Percentiles rank a stretch among this genome's conserved stretches.
Evolutionary conservation across 371 early-diverging fungal genomes (phyloP).

Genomic region (Apophysomyces elegans): DNA sequence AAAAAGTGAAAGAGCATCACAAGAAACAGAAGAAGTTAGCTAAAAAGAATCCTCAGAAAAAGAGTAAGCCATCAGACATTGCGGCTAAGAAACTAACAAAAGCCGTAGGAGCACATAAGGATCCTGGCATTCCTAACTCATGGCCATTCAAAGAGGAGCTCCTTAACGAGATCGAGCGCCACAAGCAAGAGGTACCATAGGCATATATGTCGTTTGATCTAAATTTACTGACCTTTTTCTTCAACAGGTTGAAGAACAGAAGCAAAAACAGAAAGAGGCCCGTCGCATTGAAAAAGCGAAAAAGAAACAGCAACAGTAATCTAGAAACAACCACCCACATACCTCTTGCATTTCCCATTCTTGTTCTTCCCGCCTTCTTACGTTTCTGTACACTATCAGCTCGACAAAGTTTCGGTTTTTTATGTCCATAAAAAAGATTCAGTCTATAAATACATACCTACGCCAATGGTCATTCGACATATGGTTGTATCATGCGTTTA

Average conservation of each 20-base stretch:
- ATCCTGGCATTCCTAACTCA: slow-evolving; percentile 58
- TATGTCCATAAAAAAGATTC: not conserved
- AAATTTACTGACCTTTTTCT: not conserved
- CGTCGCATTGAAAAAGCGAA: slow-evolving; percentile 28
- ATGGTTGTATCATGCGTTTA: no score
- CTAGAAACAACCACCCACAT: not conserved
- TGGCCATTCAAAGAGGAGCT: slow-evolving; percentile 60
- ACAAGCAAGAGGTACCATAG: slow-evolving; percentile 37
- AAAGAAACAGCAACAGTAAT: slow-evolving; percentile 11
- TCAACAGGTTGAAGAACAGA: slow-evolving; percentile 31
- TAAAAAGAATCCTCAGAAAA: slow-evolving; percentile 64
- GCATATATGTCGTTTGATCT: slow-evolving; percentile 12
- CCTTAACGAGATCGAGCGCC: slow-evolving; percentile 54
- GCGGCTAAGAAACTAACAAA: not conserved
- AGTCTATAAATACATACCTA: not conserved
- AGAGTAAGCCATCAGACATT: slow-evolving; percentile 39
- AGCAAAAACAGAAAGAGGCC: slow-evolving; percentile 24
- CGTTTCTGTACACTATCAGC: not conserved
- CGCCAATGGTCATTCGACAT: no score
- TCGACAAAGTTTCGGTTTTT: not conserved
- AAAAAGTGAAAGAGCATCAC: slow-evolving; percentile 75
- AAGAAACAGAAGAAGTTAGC: slow-evolving; percentile 75
- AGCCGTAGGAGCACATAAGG: slow-evolving; percentile 42
- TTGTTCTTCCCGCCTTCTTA: not conserved
- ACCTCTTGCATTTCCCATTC: not conserved